Evolutionary conservation across 2,329 filamentous ascomycete genomes (phyloP).

Genomic region (Fusarium musae): DNA sequence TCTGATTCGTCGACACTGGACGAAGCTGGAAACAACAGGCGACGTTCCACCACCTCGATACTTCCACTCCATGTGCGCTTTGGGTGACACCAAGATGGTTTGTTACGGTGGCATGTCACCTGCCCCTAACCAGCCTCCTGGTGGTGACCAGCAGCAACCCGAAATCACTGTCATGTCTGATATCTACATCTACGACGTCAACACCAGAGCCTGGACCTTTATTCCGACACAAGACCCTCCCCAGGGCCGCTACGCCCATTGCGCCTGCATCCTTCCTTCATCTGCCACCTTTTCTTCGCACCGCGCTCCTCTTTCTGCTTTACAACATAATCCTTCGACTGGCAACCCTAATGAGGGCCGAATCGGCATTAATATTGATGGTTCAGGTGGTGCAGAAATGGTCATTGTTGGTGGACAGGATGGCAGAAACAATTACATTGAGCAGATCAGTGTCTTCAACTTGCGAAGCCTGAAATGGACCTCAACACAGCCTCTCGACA

Average conservation of each 20-base stretch:
- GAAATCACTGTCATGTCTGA: slow-evolving; percentile 98
- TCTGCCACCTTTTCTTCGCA: slow-evolving; percentile 87
- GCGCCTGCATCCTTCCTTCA: slow-evolving; percentile 90
- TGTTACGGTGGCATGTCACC: slow-evolving; percentile 99
- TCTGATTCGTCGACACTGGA: slow-evolving; percentile 91
- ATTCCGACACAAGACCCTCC: slow-evolving; percentile 84
- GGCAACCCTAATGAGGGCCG: slow-evolving; percentile 87
- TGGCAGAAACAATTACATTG: slow-evolving; percentile 97
- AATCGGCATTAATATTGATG: slow-evolving; percentile 89
- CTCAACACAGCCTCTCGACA: slow-evolving; percentile 84
- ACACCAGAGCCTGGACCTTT: slow-evolving; percentile 84
- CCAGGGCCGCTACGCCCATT: slow-evolving; percentile 96
- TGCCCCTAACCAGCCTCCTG: slow-evolving; percentile 62
- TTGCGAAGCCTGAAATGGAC: slow-evolving; percentile 95
- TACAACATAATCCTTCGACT: slow-evolving; percentile 88
- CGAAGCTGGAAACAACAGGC: slow-evolving; percentile 83
- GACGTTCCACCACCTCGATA: slow-evolving; percentile 92
- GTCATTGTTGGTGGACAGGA: slow-evolving; percentile 96
- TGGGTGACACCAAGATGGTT: slow-evolving; percentile 95
- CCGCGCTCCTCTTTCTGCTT: slow-evolving; percentile 83
- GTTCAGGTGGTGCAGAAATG: slow-evolving; percentile 94
- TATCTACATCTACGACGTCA: slow-evolving; percentile 93
- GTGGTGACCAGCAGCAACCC: slow-evolving; percentile 69
- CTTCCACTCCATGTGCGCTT: slow-evolving; percentile 93
- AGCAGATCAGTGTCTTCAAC: slow-evolving; percentile 99